phyloP scores from a whole-genome alignment of 495 filamentous ascomycete species.

The Hypoxylon fragiforme region DNA sequence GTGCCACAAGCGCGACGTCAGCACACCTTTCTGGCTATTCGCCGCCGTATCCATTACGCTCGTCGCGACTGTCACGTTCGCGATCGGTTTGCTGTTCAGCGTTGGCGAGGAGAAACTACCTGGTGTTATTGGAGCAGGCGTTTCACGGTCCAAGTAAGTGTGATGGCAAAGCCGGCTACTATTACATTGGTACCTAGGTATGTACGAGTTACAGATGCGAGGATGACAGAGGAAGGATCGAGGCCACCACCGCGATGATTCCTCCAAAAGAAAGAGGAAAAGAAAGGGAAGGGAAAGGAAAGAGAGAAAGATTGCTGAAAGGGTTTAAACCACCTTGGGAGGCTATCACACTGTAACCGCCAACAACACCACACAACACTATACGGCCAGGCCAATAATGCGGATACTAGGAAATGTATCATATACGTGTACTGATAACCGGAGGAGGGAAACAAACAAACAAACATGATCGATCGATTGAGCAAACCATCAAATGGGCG shows the following conservation, averaged over 20 bases:
- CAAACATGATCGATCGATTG: too few relatives aligned
- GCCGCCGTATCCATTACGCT: slow-evolving; percentile 68
- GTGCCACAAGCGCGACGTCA: slow-evolving; percentile 92
- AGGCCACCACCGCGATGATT: not conserved
- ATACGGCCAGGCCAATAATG: not conserved
- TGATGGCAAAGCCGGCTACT: not conserved
- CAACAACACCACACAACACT: not conserved
- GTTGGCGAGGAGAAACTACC: slow-evolving; percentile 81
- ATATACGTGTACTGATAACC: slow-evolving; percentile 35
- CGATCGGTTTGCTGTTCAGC: slow-evolving; percentile 73
- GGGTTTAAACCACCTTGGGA: not conserved
- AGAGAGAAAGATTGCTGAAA: not conserved
- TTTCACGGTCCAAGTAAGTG: slow-evolving; percentile 60
- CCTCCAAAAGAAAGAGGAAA: not conserved
- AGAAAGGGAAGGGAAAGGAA: not conserved
- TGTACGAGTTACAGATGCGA: not conserved
- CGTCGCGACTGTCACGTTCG: slow-evolving; percentile 61
- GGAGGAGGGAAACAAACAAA: slow-evolving; percentile 2
- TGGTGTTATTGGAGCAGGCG: slow-evolving; percentile 84
- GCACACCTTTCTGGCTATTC: slow-evolving; percentile 83
- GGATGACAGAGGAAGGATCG: not conserved
- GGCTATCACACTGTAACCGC: not conserved
- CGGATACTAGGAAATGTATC: slow-evolving; percentile 13
- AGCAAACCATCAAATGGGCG: slow-evolving; percentile 10
- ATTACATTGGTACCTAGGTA: not conserved